Evolutionary conservation across 2,329 filamentous ascomycete genomes (phyloP).

Genomic region (Fonsecaea nubica): DNA sequence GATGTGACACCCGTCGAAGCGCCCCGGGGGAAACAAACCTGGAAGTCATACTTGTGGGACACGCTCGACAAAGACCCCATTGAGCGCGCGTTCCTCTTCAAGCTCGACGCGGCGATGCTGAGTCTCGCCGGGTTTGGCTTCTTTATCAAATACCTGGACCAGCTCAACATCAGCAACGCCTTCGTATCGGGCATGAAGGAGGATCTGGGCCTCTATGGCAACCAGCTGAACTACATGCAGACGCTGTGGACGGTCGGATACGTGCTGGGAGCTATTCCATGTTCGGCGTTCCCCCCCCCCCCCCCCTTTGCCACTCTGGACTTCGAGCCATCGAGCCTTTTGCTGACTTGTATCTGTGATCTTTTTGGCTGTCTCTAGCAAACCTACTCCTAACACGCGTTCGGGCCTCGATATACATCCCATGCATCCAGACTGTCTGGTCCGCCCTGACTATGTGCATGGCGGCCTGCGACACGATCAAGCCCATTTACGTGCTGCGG

Average conservation of each 20-base stretch:
- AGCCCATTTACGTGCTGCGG: constrained; percentile 12
- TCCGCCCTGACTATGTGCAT: constrained; percentile 39
- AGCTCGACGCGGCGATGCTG: constrained; percentile 43
- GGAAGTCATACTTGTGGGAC: constrained; percentile 56
- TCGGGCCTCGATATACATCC: constrained; percentile 42
- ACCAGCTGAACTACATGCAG: constrained; percentile 55
- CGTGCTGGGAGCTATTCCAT: constrained; percentile 52
- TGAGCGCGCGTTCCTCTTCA: constrained; percentile 48
- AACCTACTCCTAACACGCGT: background rate
- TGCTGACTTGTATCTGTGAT: too few species aligned
- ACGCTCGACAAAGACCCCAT: constrained; percentile 59
- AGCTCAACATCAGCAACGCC: constrained; percentile 39
- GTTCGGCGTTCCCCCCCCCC: background rate
- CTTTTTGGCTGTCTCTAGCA: background rate
- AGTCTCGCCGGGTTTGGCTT: constrained; percentile 43
- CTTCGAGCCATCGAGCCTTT: too few species aligned
- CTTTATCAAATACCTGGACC: constrained; percentile 39
- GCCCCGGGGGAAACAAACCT: background rate
- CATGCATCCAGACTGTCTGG: constrained; percentile 43
- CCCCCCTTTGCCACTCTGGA: too few species aligned
- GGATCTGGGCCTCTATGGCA: constrained; percentile 57
- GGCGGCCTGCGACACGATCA: constrained; percentile 13
- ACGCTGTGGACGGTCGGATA: constrained; percentile 58
- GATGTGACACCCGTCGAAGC: too few species aligned
- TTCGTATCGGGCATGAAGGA: constrained; percentile 50